Base-by-base conservation (phyloP, 1,284 basidiomycete genomes). In the Ustilago xerochloae region DNA sequence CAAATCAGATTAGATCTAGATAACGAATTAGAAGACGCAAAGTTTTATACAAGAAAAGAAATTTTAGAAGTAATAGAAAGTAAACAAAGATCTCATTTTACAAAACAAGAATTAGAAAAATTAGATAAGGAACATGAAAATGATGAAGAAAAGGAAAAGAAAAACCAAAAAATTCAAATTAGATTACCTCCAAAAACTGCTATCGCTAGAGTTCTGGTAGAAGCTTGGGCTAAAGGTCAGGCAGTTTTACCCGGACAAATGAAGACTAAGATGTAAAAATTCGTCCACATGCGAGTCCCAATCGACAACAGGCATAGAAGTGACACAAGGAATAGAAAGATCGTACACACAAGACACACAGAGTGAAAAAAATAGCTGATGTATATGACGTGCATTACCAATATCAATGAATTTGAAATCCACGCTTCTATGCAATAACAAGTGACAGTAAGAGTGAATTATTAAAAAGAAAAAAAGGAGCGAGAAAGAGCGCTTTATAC, bases 1-100 rank as follows among this genome's bases (percentile, higher is more conserved):
- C 88, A 89, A 3, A 91, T 98, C 74, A 89, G 93, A 12, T 87
- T 89, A 12, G 95, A 98, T 85, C 88, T 99, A 15, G 96, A 98
- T 83, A 96, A 97, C 78, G 96, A 99, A 86, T 89, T 99, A n/a
- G 91, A 92, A 82, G 94, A 97, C 80, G 94, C 93, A 0, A 88
- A 89, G 59, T 99, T 92, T 91, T 97, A 91, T 85, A 90, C 91
- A 8, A 89, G 92, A 10, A 88, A 88, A 29, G 90, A 94, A 77
- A 87, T 94, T 24, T 85, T 90, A 5, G 85, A 86, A 0, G 89
- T 93, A 8, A 86, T 97, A 35, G 84, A 86, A 22, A 88, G 90
- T 12, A 54, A 56, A 10, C 73, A 84, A 85, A 4, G 84, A 87
- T 2, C 22, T 9, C 87, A 85, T 36, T 87, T 92, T 54, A 85